Evolutionary conservation across 78 protist genomes (phyloP).

Genomic region (Pirum gemmata): DNA sequence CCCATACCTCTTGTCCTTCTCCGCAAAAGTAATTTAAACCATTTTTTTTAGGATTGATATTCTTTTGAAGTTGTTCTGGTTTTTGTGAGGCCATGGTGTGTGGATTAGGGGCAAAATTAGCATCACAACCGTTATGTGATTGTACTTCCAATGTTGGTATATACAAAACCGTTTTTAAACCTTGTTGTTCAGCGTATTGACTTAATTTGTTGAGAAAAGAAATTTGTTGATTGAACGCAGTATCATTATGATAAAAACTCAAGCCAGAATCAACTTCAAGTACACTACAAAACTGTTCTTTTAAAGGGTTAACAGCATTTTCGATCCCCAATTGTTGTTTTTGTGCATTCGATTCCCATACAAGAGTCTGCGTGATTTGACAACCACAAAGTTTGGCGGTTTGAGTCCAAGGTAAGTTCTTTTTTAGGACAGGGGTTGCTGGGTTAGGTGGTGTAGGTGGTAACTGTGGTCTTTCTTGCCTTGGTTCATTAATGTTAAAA

Average conservation of each 20-base stretch:
- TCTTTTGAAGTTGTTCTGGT: not conserved
- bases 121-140: not conserved
- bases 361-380: not conserved
- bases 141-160: constrained; percentile 22
- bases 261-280: constrained; percentile 19
- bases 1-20: constrained; percentile 12
- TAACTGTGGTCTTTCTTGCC: not conserved
- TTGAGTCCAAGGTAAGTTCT: too few relatives aligned
- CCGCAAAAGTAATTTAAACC: not conserved
- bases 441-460: constrained; percentile 9
- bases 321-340: not conserved
- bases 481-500: not conserved
- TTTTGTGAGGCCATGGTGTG: not conserved
- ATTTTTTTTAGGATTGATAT: not conserved
- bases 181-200: not conserved
- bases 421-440: not conserved
- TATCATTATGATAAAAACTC: not conserved
- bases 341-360: not conserved
- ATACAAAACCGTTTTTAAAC: constrained; percentile 4
- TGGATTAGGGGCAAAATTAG: not conserved
- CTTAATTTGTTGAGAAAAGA: not conserved
- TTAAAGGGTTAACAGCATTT: not conserved
- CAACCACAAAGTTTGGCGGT: not conserved
- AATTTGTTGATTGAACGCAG: not conserved
- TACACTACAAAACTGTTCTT: constrained; percentile 10